These are phyloP conservation scores for Acacia melanoxylon DNA, from an alignment of 306 rosid species.

Conservation along the genomic window DNA sequence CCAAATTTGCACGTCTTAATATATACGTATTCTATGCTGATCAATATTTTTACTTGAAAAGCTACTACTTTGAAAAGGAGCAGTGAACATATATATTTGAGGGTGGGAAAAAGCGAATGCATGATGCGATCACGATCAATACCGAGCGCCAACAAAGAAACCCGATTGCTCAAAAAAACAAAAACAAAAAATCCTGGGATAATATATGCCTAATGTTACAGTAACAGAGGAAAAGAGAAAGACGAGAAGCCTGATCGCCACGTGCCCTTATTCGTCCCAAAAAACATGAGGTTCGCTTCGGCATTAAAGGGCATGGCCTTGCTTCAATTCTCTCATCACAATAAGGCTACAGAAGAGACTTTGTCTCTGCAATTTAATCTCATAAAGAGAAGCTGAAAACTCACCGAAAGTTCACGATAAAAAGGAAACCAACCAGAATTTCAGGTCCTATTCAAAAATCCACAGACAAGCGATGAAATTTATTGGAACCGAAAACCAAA, in stretches of 20 bases:
- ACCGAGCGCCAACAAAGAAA: constrained; percentile 25
- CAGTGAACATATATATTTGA: neutral
- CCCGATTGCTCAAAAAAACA: constrained; percentile 7
- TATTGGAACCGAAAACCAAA: neutral
- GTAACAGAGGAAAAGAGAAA: constrained; percentile 15
- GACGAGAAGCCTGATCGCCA: constrained; percentile 42
- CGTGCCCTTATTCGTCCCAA: constrained; percentile 35
- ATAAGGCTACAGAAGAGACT: constrained; percentile 17
- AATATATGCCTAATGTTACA: constrained; percentile 2
- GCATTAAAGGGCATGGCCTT: constrained; percentile 23
- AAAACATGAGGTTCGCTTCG: constrained; percentile 35
- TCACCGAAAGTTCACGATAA: neutral
- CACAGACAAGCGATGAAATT: neutral
- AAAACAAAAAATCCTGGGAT: neutral
- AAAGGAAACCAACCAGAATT: constrained; percentile 8
- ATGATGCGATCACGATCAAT: constrained; percentile 16
- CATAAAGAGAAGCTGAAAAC: constrained; percentile 12
- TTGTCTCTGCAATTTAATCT: constrained; percentile 46
- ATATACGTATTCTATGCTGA: neutral
- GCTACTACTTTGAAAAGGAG: neutral
- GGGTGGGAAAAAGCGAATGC: neutral
- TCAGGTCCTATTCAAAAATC: neutral
- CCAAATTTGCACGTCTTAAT: neutral
- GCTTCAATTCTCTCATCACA: constrained; percentile 41
- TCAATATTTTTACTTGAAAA: neutral